Percentiles rank a stretch among this genome's conserved stretches.
Conservation (phyloP, 2,329 filamentous ascomycete genomes). For the Penicillium sp. region DNA sequence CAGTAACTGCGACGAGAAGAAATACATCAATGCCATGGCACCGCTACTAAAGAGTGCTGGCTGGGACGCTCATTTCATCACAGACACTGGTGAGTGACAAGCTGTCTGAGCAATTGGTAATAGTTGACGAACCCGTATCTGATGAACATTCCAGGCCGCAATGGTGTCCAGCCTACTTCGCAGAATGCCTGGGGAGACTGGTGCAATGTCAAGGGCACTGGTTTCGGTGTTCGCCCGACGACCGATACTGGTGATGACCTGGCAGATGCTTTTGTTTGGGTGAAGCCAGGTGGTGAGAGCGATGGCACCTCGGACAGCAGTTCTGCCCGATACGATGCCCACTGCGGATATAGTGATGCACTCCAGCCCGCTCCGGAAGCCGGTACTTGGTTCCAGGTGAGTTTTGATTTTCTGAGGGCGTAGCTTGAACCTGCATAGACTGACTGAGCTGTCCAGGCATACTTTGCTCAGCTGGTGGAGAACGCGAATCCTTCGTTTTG, state of each 20-base stretch:
- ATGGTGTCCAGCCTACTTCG: constrained; percentile 63
- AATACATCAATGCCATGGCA: constrained; percentile 56
- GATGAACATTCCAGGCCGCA: constrained; percentile 52
- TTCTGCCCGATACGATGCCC: constrained; percentile 57
- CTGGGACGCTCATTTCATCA: constrained; percentile 60
- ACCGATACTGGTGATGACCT: constrained; percentile 63
- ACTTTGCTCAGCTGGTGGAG: constrained; percentile 1
- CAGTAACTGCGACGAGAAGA: constrained; percentile 58
- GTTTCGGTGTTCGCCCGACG: constrained; percentile 67
- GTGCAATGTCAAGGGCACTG: constrained; percentile 68
- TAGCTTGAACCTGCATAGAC: not conserved
- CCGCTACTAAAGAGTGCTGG: constrained; percentile 53
- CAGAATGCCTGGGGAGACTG: constrained; percentile 66
- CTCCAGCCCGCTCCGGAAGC: constrained; percentile 71
- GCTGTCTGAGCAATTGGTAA: fast-evolving
- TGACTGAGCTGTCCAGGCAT: not conserved
- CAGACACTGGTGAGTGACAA: constrained; percentile 51
- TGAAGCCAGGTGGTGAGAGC: constrained; percentile 67
- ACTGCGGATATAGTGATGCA: constrained; percentile 59
- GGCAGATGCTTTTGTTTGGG: constrained; percentile 70
- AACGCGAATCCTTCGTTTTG: constrained; percentile 1
- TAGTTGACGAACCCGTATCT: too few relatives aligned
- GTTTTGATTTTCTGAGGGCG: constrained; percentile 34
- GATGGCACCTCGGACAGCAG: constrained; percentile 56
- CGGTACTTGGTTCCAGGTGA: constrained; percentile 66